phyloP scores from a whole-genome alignment of 228 moss, liverwort and hornwort genomes.

The Sphagnum magellanicum region DNA sequence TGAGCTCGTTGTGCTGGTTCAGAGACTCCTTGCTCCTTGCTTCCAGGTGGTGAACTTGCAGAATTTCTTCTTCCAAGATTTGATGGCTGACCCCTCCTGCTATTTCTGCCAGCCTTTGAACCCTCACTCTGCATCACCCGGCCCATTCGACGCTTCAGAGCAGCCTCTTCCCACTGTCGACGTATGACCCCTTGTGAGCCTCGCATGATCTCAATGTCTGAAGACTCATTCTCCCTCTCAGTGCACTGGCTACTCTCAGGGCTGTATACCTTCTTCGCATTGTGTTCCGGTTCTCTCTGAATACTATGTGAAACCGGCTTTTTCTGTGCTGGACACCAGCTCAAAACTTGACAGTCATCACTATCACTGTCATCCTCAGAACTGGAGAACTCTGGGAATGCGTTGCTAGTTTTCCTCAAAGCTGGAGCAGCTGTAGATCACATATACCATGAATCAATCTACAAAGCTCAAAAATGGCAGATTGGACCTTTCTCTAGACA shows the following conservation, averaged over 20 bases:
- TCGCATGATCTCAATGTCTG: slow-evolving; percentile 21
- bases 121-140: slow-evolving; percentile 48
- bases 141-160: slow-evolving; percentile 32
- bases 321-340: slow-evolving; percentile 15
- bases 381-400: slow-evolving; percentile 34
- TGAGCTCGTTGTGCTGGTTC: neutral
- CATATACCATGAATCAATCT: slow-evolving; percentile 1
- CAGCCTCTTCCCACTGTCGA: slow-evolving; percentile 46
- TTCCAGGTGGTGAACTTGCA: neutral
- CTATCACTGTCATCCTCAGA: slow-evolving; percentile 40
- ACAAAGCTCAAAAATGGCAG: slow-evolving; percentile 6
- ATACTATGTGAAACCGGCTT: no score
- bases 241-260: slow-evolving; percentile 9
- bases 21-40: neutral
- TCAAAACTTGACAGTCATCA: slow-evolving; percentile 41
- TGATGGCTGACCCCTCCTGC: slow-evolving; percentile 24
- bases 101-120: slow-evolving; percentile 36
- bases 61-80: neutral
- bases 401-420: slow-evolving; percentile 18
- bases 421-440: slow-evolving; percentile 27
- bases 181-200: slow-evolving; percentile 35
- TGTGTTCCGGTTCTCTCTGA: slow-evolving; percentile 6
- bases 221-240: slow-evolving; percentile 2
- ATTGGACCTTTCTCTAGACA: neutral
- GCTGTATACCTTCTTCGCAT: slow-evolving; percentile 19